phyloP scores from a whole-genome alignment of 345 rosid genomes.

The Camelina hispida region DNA sequence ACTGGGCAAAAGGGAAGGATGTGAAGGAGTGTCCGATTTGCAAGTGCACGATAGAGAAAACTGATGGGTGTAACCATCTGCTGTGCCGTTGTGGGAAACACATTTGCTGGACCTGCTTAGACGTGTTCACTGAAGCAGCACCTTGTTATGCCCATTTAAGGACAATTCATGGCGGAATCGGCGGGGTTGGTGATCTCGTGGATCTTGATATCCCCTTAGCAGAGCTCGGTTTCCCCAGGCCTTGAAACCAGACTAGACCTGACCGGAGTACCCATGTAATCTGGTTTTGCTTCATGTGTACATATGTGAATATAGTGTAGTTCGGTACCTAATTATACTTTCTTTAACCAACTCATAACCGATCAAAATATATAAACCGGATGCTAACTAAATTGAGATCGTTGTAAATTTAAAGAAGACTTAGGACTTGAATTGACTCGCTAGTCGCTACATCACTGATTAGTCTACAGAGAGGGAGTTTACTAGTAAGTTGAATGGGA shows the following conservation, averaged over 20 bases:
- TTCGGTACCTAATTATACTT: slow-evolving; percentile 5
- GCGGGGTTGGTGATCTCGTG: not conserved
- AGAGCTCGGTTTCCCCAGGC: not conserved
- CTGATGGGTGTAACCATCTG: slow-evolving; percentile 84
- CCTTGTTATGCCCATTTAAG: slow-evolving; percentile 59
- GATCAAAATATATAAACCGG: not conserved
- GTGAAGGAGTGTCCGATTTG: slow-evolving; percentile 80
- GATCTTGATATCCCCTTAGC: not conserved
- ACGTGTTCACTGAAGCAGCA: slow-evolving; percentile 50
- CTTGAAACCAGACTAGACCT: slow-evolving; percentile 12
- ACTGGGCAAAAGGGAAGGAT: slow-evolving; percentile 77
- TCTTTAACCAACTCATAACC: slow-evolving; percentile 14
- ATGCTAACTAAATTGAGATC: not conserved
- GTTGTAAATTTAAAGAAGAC: not conserved
- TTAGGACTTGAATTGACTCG: not conserved
- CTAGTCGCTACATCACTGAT: slow-evolving; percentile 6
- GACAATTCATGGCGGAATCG: slow-evolving; percentile 43
- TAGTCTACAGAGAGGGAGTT: not conserved
- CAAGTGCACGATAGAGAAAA: slow-evolving; percentile 72
- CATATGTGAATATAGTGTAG: slow-evolving; percentile 22
- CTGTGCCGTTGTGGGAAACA: slow-evolving; percentile 84
- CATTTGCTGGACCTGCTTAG: slow-evolving; percentile 83
- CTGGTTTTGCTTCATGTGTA: slow-evolving; percentile 35
- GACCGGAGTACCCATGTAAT: slow-evolving; percentile 18
- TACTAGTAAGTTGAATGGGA: slow-evolving; percentile 12